Base-by-base conservation (phyloP, 202 grass and related monocot species). In the Panicum virgatum region DNA sequence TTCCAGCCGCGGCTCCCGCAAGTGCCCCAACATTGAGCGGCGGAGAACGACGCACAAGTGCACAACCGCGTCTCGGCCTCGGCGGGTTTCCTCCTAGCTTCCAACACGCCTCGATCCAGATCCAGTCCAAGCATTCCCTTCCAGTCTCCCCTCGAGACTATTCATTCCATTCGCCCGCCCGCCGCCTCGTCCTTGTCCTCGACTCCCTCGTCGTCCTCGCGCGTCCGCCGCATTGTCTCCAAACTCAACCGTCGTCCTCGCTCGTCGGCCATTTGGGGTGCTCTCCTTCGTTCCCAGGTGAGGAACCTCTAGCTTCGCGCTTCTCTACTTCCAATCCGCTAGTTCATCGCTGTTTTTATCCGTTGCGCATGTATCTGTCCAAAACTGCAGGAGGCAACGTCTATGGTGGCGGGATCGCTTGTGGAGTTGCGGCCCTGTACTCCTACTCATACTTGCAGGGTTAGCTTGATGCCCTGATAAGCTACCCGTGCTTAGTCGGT, bases 51-150 rank as follows among this genome's bases (percentile, higher is more conserved):
- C 45, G 45, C 45, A 16, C 45, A 47, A 47, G n/a, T n/a, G n/a
- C n/a, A n/a, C n/a, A n/a, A n/a, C 3, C 45, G 46, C 46, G 46
- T 48, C 14, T 48, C 46, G 46, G 45, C 45, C 43, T 44, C 11
- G 43, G 39, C 39, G 39, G n/a, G n/a, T 42, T 52, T 51, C 69
- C 29, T 63, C 76, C 76, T 30, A 66, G 1, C 62, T 79, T 79
- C 50, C 50, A 2, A 39, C 62, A 52, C 32, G 77, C 47, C 62
- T 42, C 62, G 48, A 80, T 80, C 63, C 23, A 80, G 63, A 80
- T 80, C 64, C 16, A 80, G 63, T 69, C 63, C 64, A 66, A 5
- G 10, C 30, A 2, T 7, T 22, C 20, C 50, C 15, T 40, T 12
- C 46, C 13, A 1, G 43, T 48, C 66, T 65, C n/a, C 26, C 40